phyloP scores from a whole-genome alignment of 2,329 filamentous ascomycete genomes.

The Trichophyton rubrum region DNA sequence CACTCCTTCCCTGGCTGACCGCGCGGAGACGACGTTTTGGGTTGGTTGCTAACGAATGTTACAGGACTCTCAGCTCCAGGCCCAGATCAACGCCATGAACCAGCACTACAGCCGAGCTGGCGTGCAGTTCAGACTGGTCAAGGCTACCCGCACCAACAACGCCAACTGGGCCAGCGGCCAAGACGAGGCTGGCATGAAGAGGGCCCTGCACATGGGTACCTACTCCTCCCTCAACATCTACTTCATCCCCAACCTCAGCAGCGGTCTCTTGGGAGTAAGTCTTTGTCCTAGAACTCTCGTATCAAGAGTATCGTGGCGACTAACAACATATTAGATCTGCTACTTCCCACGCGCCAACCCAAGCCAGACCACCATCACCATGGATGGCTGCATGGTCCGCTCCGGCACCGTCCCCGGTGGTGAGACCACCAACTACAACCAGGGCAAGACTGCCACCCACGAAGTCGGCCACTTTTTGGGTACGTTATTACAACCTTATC shows the following conservation, averaged over 20 bases:
- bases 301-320: too few species aligned
- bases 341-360: conserved; percentile 13
- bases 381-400: conserved; percentile 17
- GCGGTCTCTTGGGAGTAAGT: conserved; percentile 5
- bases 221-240: conserved; percentile 21
- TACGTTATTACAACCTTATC: conserved; percentile 1
- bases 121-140: conserved; percentile 10
- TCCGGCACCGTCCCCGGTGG: conserved; percentile 18
- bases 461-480: conserved; percentile 26
- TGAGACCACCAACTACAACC: conserved; percentile 12
- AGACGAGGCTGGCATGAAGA: conserved; percentile 12
- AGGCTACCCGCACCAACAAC: conserved; percentile 11
- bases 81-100: conserved; percentile 14
- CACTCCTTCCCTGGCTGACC: not conserved
- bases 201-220: conserved; percentile 15
- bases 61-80: conserved; percentile 9
- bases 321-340: conserved; percentile 6
- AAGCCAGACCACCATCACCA: conserved; percentile 13
- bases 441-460: conserved; percentile 21
- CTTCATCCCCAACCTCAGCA: conserved; percentile 12
- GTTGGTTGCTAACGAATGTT: not conserved
- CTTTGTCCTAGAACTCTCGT: not conserved
- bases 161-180: conserved; percentile 11
- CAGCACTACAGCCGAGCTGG: conserved; percentile 10
- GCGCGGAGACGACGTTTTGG: too few species aligned